Evolutionary conservation across 805 yeast genomes (phyloP), one percentile per base, ranked within the genome.

Genomic region (Maudiozyma serrabonitensis): DNA sequence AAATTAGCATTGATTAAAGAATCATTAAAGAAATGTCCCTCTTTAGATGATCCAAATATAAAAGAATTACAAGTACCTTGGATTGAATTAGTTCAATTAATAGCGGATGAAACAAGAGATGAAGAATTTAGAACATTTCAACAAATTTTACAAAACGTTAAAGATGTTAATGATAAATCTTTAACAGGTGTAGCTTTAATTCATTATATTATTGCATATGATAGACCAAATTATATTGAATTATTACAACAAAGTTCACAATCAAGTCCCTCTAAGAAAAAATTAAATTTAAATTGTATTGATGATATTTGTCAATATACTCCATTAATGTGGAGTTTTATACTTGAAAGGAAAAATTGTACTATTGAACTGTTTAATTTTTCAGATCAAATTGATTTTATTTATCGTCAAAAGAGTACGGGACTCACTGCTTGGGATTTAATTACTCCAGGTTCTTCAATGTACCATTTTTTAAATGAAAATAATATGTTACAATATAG

Each of bases 271-370:
- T 68, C 72, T 41, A 58, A 63, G 5, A 45, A 37, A 8, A 31
- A 19, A n/a, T 38, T 61, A 6, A 79, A 78, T 56, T 72, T 78
- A 7, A 81, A 81, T 56, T 55, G 68, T 37, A 58, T 64, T 8
- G 90, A 83, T 56, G 67, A 72, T 1, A 49, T 78, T 21, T 61
- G 76, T 23, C 72, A 76, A 2, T 81, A 79, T 64, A 76, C 87
- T 0, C 87, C 96, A 11, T 64, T 86, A 43, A 87, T 86, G 93
- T 87, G 95, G 95, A 90, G 95, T 0, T 79, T 87, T 3, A 76
- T 81, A 56, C 72, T 82, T 55, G 76, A 80, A 48, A 78, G 79
- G 48, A 64, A 75, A 51, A 72, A 74, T 12, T 72, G 83, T 43
- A 81, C 79, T 15, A 75, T 78, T 44, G 66, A 75, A 49, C 67